Conservation (phyloP, 805 yeast genomes). For the Alloascoidea hylecoeti region DNA sequence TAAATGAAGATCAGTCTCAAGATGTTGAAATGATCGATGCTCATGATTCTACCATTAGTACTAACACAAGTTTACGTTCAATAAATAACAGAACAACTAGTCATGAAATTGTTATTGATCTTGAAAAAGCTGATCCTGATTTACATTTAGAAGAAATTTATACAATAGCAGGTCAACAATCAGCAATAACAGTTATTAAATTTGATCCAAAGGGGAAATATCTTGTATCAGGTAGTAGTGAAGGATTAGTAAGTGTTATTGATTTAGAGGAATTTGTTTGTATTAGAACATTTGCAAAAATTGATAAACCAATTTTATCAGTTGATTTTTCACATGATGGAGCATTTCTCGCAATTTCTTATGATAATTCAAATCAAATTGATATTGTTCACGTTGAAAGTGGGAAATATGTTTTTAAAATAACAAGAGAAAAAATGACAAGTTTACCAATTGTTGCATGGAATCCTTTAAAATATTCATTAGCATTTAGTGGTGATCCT, state of each 20-base stretch:
- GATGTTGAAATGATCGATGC: no score
- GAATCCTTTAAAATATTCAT: conserved; percentile 15
- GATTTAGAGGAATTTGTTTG: conserved; percentile 23
- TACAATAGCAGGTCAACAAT: conserved; percentile 30
- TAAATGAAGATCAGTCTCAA: background rate
- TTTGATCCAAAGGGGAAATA: conserved; percentile 39
- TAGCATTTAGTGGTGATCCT: conserved; percentile 15
- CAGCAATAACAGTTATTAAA: conserved; percentile 29
- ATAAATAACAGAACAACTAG: no score
- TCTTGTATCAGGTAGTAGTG: conserved; percentile 40
- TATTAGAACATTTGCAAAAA: conserved; percentile 21
- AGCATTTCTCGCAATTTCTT: conserved; percentile 26
- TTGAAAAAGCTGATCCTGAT: conserved; percentile 1
- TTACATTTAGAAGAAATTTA: conserved; percentile 5
- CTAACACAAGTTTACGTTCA: no score
- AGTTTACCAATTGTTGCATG: conserved; percentile 17
- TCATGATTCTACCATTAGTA: no score
- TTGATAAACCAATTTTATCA: conserved; percentile 27
- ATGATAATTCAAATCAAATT: conserved; percentile 25
- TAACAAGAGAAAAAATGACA: conserved; percentile 9
- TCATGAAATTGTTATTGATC: no score
- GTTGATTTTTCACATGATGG: conserved; percentile 32
- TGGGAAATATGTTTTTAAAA: conserved; percentile 10
- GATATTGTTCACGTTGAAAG: conserved; percentile 23
- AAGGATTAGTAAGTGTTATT: conserved; percentile 43